Evolutionary conservation across 2,329 filamentous ascomycete species (phyloP).

Genomic region (Annulohypoxylon truncatum): DNA sequence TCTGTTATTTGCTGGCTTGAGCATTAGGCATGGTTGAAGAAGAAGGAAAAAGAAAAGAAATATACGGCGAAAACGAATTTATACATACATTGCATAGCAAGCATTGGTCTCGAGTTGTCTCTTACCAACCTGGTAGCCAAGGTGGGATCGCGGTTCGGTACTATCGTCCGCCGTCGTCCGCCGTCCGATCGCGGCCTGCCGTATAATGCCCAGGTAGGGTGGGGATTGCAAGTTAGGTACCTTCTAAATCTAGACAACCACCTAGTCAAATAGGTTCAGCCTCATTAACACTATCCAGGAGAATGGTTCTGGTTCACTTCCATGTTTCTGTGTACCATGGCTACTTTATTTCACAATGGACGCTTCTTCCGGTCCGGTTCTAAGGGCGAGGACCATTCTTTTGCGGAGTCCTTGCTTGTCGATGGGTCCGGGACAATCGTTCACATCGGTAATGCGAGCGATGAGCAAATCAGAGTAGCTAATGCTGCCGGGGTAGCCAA

Average conservation of each 20-base stretch:
- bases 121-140: background rate
- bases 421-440: constrained; percentile 50
- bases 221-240: constrained; percentile 13
- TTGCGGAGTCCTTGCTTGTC: constrained; percentile 54
- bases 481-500: constrained; percentile 43
- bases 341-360: constrained; percentile 67
- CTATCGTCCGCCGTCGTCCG: too few relatives aligned
- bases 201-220: constrained; percentile 8
- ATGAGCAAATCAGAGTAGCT: constrained; percentile 48
- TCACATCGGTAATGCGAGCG: constrained; percentile 52
- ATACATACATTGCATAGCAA: background rate
- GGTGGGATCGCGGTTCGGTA: constrained; percentile 9
- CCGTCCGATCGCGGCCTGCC: constrained; percentile 32
- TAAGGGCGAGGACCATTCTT: constrained; percentile 45
- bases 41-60: background rate
- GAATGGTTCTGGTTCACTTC: background rate
- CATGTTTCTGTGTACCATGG: constrained; percentile 48
- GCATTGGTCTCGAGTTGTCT: background rate
- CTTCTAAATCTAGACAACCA: constrained; percentile 6
- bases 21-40: background rate
- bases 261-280: background rate
- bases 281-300: background rate
- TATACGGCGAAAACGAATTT: too few relatives aligned
- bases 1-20: background rate
- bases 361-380: constrained; percentile 66